A percentile compares a stretch with the other conserved stretches of the same genome.
Evolutionary conservation across 78 protist genomes (phyloP).

Genomic region (Cavenderia fasciculata): DNA sequence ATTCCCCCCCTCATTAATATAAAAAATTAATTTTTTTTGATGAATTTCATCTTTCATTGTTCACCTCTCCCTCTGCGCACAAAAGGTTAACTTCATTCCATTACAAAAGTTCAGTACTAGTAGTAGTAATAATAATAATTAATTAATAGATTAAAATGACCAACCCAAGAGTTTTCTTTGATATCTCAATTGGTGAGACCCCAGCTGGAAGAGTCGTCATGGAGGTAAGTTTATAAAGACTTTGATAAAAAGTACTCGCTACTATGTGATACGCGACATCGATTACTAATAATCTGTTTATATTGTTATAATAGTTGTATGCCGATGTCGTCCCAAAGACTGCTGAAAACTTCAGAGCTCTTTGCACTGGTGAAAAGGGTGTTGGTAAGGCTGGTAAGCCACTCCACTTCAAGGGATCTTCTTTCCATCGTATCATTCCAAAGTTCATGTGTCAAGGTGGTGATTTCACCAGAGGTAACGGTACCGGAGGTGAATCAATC

Average conservation of each 20-base stretch:
- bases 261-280: not conserved
- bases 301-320: constrained; percentile 52
- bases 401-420: constrained; percentile 86
- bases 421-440: constrained; percentile 93
- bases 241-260: too few relatives aligned
- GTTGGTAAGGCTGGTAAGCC: constrained; percentile 84
- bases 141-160: too few relatives aligned
- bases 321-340: constrained; percentile 91
- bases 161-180: constrained; percentile 40
- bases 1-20: too few relatives aligned
- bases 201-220: constrained; percentile 19
- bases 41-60: too few relatives aligned
- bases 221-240: not conserved
- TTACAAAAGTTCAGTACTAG: too few relatives aligned
- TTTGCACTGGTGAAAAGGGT: constrained; percentile 92
- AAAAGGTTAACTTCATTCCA: too few relatives aligned
- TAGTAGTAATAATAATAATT: too few relatives aligned
- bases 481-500: constrained; percentile 97
- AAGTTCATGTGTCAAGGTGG: constrained; percentile 90
- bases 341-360: constrained; percentile 93
- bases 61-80: too few relatives aligned
- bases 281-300: not conserved
- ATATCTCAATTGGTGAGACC: constrained; percentile 1
- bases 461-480: constrained; percentile 95
- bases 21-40: too few relatives aligned